A percentile compares a stretch with the other conserved stretches of the same genome.
Evolutionary conservation across 176 grass and related monocot genomes (phyloP).

Genomic region (Aegilops bicornis): DNA sequence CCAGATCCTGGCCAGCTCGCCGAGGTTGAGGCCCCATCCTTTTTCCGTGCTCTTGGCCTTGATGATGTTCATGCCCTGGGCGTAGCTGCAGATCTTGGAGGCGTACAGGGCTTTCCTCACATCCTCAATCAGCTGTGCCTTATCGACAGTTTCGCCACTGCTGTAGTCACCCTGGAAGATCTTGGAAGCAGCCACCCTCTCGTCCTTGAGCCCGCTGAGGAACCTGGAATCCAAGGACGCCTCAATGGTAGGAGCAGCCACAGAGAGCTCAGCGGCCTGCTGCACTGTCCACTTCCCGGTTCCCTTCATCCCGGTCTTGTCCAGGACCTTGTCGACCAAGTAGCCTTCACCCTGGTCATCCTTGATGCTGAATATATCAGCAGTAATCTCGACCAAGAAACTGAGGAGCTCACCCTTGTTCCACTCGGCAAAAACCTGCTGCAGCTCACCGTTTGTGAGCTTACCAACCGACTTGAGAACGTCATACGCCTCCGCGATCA

Average conservation of each 20-base stretch:
- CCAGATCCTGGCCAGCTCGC: slow-evolving; percentile 86
- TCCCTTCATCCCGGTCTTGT: slow-evolving; percentile 88
- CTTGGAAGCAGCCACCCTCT: slow-evolving; percentile 57
- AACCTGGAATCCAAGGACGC: slow-evolving; percentile 86
- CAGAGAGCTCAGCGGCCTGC: slow-evolving; percentile 77
- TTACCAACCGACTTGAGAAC: slow-evolving; percentile 77
- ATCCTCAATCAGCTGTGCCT: slow-evolving; percentile 75
- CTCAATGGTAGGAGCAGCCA: slow-evolving; percentile 76
- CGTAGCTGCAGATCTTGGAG: slow-evolving; percentile 84
- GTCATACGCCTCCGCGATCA: slow-evolving; percentile 79
- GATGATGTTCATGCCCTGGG: slow-evolving; percentile 81
- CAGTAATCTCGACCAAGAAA: slow-evolving; percentile 82
- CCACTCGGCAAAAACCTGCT: slow-evolving; percentile 79
- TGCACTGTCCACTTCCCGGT: slow-evolving; percentile 87
- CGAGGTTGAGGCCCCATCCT: slow-evolving; percentile 69
- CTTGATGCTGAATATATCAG: slow-evolving; percentile 79
- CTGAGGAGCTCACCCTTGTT: slow-evolving; percentile 89
- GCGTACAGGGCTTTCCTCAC: slow-evolving; percentile 73
- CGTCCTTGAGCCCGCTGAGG: slow-evolving; percentile 73
- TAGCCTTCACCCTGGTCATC: slow-evolving; percentile 70
- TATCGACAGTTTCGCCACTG: slow-evolving; percentile 46
- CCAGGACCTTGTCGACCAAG: slow-evolving; percentile 83
- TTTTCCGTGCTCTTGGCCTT: slow-evolving; percentile 79
- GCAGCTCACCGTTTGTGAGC: slow-evolving; percentile 71
- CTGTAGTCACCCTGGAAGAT: slow-evolving; percentile 58